These are phyloP conservation scores for Theobroma cacao DNA, from an alignment of 345 rosid genomes.

Conservation along the genomic window DNA sequence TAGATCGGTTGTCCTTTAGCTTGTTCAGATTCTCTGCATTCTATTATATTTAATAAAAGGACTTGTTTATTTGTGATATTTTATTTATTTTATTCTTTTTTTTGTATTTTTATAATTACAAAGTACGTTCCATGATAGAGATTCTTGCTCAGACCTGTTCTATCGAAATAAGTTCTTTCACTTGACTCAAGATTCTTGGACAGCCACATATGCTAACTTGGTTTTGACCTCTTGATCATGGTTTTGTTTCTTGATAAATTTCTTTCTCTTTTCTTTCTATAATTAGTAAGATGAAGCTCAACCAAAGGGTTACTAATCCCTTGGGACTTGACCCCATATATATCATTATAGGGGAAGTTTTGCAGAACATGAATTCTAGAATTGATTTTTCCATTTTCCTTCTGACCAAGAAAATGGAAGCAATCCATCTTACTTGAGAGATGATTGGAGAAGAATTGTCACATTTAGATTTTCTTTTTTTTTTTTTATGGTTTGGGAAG, in stretches of 20 bases:
- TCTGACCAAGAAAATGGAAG: background rate
- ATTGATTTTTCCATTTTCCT: background rate
- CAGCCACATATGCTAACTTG: background rate
- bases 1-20: slow-evolving; percentile 1
- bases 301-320: background rate
- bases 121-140: slow-evolving; percentile 1
- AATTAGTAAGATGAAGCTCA: background rate
- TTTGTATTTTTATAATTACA: background rate
- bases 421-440: background rate
- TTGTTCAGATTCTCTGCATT: slow-evolving; percentile 23
- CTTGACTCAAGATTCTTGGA: slow-evolving; percentile 24
- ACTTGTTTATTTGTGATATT: background rate
- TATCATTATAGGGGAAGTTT: background rate
- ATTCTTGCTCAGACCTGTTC: slow-evolving; percentile 18
- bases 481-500: background rate
- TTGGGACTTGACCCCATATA: background rate
- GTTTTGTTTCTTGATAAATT: background rate
- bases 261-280: background rate
- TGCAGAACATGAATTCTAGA: background rate
- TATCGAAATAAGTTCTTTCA: slow-evolving; percentile 17
- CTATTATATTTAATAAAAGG: background rate
- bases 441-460: background rate
- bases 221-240: background rate
- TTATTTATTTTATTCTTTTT: background rate
- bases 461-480: background rate